phyloP scores from a whole-genome alignment of 108 stramenopile genomes.

The Poteriospumella lacustris region DNA sequence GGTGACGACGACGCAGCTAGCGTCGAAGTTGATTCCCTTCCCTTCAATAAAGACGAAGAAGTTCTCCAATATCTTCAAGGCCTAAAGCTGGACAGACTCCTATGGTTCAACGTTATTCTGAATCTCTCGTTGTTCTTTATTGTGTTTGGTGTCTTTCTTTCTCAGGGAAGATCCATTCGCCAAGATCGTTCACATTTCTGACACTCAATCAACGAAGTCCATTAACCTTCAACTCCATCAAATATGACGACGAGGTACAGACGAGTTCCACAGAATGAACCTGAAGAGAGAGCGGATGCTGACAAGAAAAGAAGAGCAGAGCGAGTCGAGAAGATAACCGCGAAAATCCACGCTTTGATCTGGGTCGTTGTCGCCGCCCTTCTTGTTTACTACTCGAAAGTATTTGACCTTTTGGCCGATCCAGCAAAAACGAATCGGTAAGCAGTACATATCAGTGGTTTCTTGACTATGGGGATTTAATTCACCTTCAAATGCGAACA shows the following conservation, averaged over 20 bases:
- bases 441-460: neutral
- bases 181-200: no score
- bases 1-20: no score
- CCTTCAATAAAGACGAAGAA: no score
- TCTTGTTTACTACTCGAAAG: neutral
- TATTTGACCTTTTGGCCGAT: neutral
- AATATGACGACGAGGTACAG: conserved; percentile 7
- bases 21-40: no score
- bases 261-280: conserved; percentile 2
- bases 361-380: neutral
- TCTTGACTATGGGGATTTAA: neutral
- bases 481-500: neutral
- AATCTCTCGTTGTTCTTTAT: no score
- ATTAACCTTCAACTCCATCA: no score
- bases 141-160: no score
- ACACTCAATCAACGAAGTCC: no score
- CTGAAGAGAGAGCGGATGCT: neutral
- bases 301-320: neutral
- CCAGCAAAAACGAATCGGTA: neutral
- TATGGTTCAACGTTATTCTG: no score
- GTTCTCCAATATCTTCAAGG: no score
- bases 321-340: neutral
- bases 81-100: no score
- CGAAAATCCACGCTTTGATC: neutral
- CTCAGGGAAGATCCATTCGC: no score